Conservation (phyloP, 352 stramenopile species). For the Phytophthora quininea region DNA sequence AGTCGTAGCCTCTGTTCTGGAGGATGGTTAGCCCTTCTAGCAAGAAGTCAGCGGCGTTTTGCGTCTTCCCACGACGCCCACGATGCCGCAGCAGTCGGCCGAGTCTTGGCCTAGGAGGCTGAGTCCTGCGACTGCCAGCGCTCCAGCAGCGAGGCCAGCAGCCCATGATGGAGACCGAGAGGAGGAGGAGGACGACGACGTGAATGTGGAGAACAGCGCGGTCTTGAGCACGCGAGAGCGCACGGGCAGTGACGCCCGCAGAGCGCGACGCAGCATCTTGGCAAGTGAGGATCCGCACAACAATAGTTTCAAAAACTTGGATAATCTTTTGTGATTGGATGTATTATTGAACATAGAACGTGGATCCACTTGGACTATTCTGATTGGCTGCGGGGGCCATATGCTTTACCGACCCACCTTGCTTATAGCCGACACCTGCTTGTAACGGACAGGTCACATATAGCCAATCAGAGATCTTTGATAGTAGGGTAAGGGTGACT, state of each 20-base stretch:
- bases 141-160: conserved; percentile 21
- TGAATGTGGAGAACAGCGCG: not conserved
- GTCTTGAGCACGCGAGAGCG: conserved; percentile 10
- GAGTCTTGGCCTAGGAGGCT: conserved; percentile 8
- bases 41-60: conserved; percentile 80
- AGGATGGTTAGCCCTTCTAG: conserved; percentile 90
- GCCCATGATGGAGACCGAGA: conserved; percentile 21
- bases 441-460: no score
- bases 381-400: conserved; percentile 17
- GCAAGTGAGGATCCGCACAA: not conserved
- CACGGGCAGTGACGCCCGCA: conserved; percentile 11
- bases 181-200: conserved; percentile 1
- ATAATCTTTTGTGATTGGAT: no score
- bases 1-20: conserved; percentile 98
- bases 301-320: no score
- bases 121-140: conserved; percentile 12
- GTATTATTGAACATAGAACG: conserved; percentile 6
- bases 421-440: no score
- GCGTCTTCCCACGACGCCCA: conserved; percentile 72
- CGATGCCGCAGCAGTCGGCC: conserved; percentile 76
- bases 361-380: conserved; percentile 25
- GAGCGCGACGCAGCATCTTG: conserved; percentile 24
- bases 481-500: no score
- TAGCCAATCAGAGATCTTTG: not conserved
- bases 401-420: no score